phyloP scores from a whole-genome alignment of 169 alveolate genomes.

The Plasmodium billcollinsi region DNA sequence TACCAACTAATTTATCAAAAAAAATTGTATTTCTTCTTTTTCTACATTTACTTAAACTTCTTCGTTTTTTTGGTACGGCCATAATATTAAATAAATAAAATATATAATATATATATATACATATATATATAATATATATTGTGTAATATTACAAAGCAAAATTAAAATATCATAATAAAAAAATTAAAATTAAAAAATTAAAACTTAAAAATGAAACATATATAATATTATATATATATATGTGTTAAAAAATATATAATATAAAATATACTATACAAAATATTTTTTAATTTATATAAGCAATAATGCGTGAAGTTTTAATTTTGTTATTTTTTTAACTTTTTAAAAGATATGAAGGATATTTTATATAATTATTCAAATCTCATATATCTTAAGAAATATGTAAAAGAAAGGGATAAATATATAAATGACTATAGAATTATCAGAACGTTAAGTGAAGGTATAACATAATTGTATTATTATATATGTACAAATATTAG shows the following conservation, averaged over 20 bases:
- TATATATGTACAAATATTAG: too few relatives aligned
- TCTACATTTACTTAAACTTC: constrained; percentile 82
- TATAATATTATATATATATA: too few relatives aligned
- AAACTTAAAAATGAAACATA: too few relatives aligned
- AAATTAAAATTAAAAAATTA: too few relatives aligned
- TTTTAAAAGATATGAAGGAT: not conserved
- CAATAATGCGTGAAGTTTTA: too few relatives aligned
- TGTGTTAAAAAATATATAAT: too few relatives aligned
- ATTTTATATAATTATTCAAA: not conserved
- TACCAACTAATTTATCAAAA: constrained; percentile 85
- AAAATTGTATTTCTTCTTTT: constrained; percentile 85
- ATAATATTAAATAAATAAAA: constrained; percentile 45
- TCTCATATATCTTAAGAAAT: constrained; percentile 1
- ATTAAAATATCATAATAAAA: too few relatives aligned
- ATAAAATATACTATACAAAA: too few relatives aligned
- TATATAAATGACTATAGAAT: constrained; percentile 8
- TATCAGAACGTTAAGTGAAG: constrained; percentile 2
- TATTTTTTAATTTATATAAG: too few relatives aligned
- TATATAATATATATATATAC: not conserved
- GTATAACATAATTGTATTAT: not conserved
- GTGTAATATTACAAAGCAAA: too few relatives aligned
- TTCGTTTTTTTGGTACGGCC: constrained; percentile 87
- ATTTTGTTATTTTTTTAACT: too few relatives aligned
- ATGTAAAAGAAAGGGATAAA: not conserved
- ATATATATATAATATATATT: too few relatives aligned